Base-by-base conservation (phyloP, 306 rosid genomes). In the Prosopis cineraria region DNA sequence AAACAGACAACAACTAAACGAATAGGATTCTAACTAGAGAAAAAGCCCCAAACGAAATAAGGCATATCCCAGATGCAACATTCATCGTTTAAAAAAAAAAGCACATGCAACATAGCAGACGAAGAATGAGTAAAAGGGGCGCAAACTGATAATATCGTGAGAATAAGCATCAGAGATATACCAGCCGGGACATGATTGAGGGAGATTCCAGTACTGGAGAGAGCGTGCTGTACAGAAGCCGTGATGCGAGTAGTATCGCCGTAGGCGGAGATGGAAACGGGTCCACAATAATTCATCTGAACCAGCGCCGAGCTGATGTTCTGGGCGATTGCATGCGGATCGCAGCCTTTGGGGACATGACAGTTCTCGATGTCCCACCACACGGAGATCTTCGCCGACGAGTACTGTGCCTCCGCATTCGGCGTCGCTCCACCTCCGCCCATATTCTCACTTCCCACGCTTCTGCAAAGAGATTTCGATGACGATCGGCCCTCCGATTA, bases 331-430 rank as follows among this genome's bases (percentile, higher is more conserved):
- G 89, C 70, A 84, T 89, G 91, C 7, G 84, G 66, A 64, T 89
- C 91, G 79, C 86, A 83, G 3, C 69, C 83, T 56, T 80, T 85
- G 6, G 88, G 91, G 10, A 89, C 93, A 25, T 89, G 93, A 72
- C 93, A 89, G 77, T 89, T 89, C 90, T 89, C 93, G 44, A 89
- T 89, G 72, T 89, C 93, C 93, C 93, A 89, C 93, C 93, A 89
- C 69, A 89, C 90, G 24, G 93, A 89, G 1, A 84, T 89, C 84
- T 89, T 89, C 20, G 93, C 93, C 75, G 47, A 27, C 11, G 66
- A 80, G 66, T 89, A 89, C 81, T 89, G 93, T 22, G 72, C 56
- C 83, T 89, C 93, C 69, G 89, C 91, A 20, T 44, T 10, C 31
- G 64, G 79, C 63, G 60, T 75, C 43, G 72, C 73, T 62, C 66